Evolutionary conservation across 495 filamentous ascomycete genomes (phyloP), one percentile per base, ranked within the genome.

Genomic region (Aspergillus cavernicola): DNA sequence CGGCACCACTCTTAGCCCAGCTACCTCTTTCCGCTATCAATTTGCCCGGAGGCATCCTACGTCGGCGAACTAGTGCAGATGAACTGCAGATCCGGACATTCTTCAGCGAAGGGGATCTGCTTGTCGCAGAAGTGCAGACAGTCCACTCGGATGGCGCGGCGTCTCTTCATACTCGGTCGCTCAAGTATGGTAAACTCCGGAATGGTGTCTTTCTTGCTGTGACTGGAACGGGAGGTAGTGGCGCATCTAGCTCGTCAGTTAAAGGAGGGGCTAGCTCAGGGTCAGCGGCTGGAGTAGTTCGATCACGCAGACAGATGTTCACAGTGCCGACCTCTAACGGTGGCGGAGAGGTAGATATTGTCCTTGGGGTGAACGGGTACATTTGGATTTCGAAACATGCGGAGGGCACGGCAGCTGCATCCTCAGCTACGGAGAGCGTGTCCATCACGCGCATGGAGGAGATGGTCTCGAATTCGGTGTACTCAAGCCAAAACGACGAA

Each of bases 71-170:
- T 4, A 88, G 87, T 59, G 91, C 92, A 5, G 93, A 98, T 65
- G 95, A 97, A 70, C 76, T 98, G 53, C 90, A 96, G 61, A 97
- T 98, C 63, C 82, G 93, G 18, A 89, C 81, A 6, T 97, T 95
- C 65, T 96, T 97, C 73, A 80, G 80, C 22, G 92, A 96, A 67
- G 92, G 92, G 11, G 92, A 97, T 61, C 66, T 97, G 31, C 71
- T 97, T 10, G 85, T 96, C 0, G 92, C 92, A 4, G 92, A 97
- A 70, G 89, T 98, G 50, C 93, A 97, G 75, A 79, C 77, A 52
- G 74, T 98, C 43, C 87, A 86, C 66, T 66, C 67, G 11, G 91
- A 97, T 61, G 92, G 92, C 18, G 83, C 80, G 3, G 92, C 93
- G 1, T 82, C 84, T 43, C 74, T 98, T 60, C 93, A 98, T 69